Percentiles rank a stretch among this genome's conserved stretches.
Conservation (phyloP, 306 rosid species). For the Leucaena leucocephala region DNA sequence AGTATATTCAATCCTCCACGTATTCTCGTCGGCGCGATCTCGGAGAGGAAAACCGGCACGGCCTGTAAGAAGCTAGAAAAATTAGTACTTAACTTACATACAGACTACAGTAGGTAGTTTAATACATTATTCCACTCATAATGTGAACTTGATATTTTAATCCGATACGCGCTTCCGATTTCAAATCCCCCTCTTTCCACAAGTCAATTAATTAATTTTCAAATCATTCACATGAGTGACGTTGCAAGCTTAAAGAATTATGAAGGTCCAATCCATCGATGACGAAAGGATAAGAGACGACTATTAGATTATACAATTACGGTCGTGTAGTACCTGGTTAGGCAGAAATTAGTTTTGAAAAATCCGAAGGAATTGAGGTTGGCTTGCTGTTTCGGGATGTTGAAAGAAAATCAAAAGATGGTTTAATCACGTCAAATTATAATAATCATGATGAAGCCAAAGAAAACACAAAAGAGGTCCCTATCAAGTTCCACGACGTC, state of each 20-base stretch:
- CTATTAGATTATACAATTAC: neutral
- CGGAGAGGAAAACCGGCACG: conserved; percentile 90
- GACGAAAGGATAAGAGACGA: neutral
- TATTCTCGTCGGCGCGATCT: conserved; percentile 89
- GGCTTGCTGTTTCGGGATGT: conserved; percentile 9
- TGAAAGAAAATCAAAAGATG: neutral
- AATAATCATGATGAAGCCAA: neutral
- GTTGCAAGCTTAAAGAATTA: neutral
- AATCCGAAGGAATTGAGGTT: conserved; percentile 20
- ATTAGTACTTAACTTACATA: neutral
- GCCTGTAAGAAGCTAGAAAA: conserved; percentile 53
- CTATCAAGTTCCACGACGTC: neutral
- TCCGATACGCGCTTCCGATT: no score
- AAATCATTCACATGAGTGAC: neutral
- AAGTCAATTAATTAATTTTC: neutral
- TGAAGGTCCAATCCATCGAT: conserved; percentile 13
- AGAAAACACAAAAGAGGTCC: neutral
- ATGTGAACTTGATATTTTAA: conserved; percentile 9
- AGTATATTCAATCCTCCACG: conserved; percentile 87
- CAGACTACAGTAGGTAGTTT: neutral
- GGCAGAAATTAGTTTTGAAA: conserved; percentile 17
- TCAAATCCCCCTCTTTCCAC: neutral
- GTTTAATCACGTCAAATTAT: neutral
- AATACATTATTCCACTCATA: neutral
- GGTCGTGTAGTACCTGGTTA: neutral